phyloP scores from a whole-genome alignment of 768 basidiomycete species.

The Fibroporia radiculosa region DNA sequence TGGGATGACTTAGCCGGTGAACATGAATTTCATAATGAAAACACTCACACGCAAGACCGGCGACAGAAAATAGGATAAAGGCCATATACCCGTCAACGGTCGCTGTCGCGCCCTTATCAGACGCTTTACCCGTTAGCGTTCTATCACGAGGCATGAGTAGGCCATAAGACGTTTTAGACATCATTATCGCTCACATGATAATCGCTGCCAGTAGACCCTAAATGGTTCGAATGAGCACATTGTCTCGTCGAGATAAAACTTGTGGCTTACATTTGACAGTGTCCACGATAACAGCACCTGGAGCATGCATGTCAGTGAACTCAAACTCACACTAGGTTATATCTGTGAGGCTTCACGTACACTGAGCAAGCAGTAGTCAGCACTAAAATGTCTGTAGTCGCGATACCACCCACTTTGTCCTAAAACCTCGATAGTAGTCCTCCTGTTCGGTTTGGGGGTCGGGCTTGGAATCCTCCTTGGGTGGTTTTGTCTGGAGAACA shows the following conservation, averaged over 20 bases:
- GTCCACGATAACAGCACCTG: conserved; percentile 84
- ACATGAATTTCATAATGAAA: background rate
- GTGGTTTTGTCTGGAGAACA: conserved; percentile 70
- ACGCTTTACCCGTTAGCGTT: conserved; percentile 36
- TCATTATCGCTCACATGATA: conserved; percentile 49
- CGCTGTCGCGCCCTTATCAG: conserved; percentile 35
- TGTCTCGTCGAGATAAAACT: background rate
- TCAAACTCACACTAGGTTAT: background rate
- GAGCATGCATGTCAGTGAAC: conserved; percentile 9
- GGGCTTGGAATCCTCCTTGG: conserved; percentile 56
- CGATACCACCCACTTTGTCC: conserved; percentile 60
- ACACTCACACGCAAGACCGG: conserved; percentile 78
- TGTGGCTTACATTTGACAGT: conserved; percentile 61
- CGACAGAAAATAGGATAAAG: conserved; percentile 83
- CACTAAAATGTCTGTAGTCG: conserved; percentile 1
- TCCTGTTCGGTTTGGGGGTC: conserved; percentile 63
- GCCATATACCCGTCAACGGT: conserved; percentile 84
- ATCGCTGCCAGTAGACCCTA: conserved; percentile 67
- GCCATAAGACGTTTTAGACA: conserved; percentile 1
- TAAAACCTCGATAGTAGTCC: conserved; percentile 83
- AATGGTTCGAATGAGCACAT: conserved; percentile 8
- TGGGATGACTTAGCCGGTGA: background rate
- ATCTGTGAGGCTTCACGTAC: background rate
- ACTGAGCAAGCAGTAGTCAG: conserved; percentile 6
- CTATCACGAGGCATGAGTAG: conserved; percentile 3